Conservation (phyloP, 768 basidiomycete genomes). For the Rhizopogon vesiculosus region DNA sequence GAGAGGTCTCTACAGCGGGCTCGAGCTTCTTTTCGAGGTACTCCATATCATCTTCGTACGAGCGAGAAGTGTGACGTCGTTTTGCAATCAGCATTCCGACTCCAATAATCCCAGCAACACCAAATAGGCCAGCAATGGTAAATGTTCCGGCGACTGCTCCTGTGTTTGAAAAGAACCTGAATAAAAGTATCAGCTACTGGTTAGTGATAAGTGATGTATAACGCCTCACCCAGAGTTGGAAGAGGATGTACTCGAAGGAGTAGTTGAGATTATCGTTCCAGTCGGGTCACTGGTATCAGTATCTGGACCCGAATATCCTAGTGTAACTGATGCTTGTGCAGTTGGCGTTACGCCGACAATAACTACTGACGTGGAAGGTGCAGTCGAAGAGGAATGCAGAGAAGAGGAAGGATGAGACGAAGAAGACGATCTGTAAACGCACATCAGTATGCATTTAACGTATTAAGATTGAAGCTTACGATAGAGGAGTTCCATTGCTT, state of each 20-base stretch:
- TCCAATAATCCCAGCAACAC: conserved; percentile 26
- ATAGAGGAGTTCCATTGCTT: conserved; percentile 1
- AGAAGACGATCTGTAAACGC: neutral
- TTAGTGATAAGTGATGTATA: neutral
- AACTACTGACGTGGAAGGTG: conserved; percentile 2
- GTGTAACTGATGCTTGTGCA: neutral
- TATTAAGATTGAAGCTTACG: conserved; percentile 1
- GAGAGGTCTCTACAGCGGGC: conserved; percentile 6
- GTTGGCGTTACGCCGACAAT: neutral
- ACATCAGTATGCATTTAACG: neutral
- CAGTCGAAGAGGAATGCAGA: neutral
- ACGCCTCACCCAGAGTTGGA: conserved; percentile 14
- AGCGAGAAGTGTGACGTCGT: conserved; percentile 23
- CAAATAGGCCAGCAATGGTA: conserved; percentile 34
- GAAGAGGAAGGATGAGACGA: conserved; percentile 1
- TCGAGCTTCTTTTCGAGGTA: conserved; percentile 19
- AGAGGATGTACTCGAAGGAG: conserved; percentile 10
- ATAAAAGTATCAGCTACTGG: neutral
- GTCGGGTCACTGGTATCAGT: neutral
- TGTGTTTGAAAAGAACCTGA: conserved; percentile 43
- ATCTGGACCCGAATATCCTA: neutral
- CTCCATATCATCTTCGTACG: conserved; percentile 23
- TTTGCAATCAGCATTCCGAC: conserved; percentile 22
- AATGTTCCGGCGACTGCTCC: conserved; percentile 45
- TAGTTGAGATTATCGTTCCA: conserved; percentile 7